Percentiles rank a stretch among this genome's conserved stretches.
Conservation (phyloP, 306 rosid genomes). For the Citrullus mucosospermus region DNA sequence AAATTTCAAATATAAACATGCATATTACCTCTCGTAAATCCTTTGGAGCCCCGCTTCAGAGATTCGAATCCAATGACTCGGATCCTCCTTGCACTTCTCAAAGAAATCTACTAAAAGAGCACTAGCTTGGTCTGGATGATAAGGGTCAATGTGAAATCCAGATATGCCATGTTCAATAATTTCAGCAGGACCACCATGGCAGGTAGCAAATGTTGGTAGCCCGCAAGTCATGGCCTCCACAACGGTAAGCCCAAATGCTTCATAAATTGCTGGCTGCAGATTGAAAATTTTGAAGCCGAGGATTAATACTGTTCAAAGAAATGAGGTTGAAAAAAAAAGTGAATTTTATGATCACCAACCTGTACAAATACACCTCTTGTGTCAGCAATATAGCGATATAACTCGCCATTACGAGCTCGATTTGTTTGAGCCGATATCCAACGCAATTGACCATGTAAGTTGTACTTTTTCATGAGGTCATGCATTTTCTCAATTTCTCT, state of each 20-base stretch:
- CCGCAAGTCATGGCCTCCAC: slow-evolving; percentile 95
- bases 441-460: slow-evolving; percentile 56
- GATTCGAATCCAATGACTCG: slow-evolving; percentile 53
- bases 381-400: slow-evolving; percentile 85
- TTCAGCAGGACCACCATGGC: slow-evolving; percentile 96
- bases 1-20: not conserved
- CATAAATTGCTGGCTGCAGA: slow-evolving; percentile 88
- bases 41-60: slow-evolving; percentile 77
- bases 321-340: not conserved
- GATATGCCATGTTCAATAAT: slow-evolving; percentile 77
- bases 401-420: slow-evolving; percentile 87
- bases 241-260: slow-evolving; percentile 96
- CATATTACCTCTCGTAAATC: slow-evolving; percentile 55
- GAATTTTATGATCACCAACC: slow-evolving; percentile 21
- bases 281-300: not conserved
- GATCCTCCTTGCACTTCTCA: slow-evolving; percentile 48
- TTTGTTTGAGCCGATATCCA: slow-evolving; percentile 86
- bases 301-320: not conserved
- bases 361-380: slow-evolving; percentile 77
- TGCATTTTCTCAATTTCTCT: slow-evolving; percentile 93
- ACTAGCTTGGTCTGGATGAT: slow-evolving; percentile 68
- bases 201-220: slow-evolving; percentile 84
- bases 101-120: slow-evolving; percentile 49
- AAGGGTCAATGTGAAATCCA: slow-evolving; percentile 90
- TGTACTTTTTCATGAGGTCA: slow-evolving; percentile 37